Base-by-base conservation (phyloP, 2,329 filamentous ascomycete species). In the Xylaria arbuscula region DNA sequence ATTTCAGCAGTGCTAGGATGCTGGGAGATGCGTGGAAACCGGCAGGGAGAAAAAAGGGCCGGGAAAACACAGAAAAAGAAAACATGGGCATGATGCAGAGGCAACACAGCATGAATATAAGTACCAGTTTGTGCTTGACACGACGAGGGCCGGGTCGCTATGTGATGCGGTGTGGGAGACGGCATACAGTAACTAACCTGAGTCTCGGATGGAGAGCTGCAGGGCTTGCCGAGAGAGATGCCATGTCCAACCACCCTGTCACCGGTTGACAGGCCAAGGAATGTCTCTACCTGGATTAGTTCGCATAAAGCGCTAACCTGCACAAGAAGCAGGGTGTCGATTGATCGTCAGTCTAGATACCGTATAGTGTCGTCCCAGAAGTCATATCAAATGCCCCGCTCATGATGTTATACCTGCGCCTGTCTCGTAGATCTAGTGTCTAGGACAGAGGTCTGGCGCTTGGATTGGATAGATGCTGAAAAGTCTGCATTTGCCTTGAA, bases 401-500 rank as follows among this genome's bases (percentile, higher is more conserved):
- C 24, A 42, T 59, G 61, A 70, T 70, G 58, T 61, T 62, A 45
- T 65, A 45, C 40, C 61, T 66, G 24, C 58, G 42, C 42, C 45
- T 54, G 62, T 64, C 54, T 63, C 32, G 55, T 38, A 67, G 64
- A 57, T 55, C 60, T 17, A 28, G 50, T 38, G 22, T 38, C 54
- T 24, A 48, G 45, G 57, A 63, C 54, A 47, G 45, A 54, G 13
- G 22, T 36, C 66, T 60, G 58, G 32, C 36, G 34, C 40, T 24
- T 62, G 40, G 47, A 68, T 62, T 51, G 64, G 64, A 62, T 58
- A 67, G 64, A 28, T 32, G 13, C 57, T 68, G 70, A 68, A 66
- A 71, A 55, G 22, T 60, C 54, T 68, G 72, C 65, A 69, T 72
- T 69, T 63, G 61, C 54, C 59, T 54, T 66, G 28, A 62, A 40